Evolutionary conservation across 345 rosid species (phyloP), one percentile per base, ranked within the genome.

Genomic region (Ceriops decandra): DNA sequence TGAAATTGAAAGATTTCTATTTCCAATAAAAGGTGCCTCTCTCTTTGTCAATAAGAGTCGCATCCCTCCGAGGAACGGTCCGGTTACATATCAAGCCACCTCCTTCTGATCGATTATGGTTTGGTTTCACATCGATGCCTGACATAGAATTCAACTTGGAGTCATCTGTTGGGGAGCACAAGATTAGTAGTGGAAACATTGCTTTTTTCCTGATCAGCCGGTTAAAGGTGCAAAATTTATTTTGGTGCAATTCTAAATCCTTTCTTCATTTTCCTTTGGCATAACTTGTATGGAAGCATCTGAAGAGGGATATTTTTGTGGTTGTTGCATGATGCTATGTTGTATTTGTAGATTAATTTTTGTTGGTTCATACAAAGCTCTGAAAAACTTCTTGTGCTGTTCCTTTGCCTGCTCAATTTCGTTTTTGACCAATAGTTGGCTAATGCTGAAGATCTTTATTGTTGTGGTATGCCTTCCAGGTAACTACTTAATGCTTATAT

Each of bases 71-170:
- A 57, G 99, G 98, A 83, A 88, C 96, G 0, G 21, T 88, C 76
- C 85, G 90, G 65, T 76, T 92, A 54, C 90, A 84, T 72, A 74
- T 91, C 77, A 90, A 95, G 80, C 97, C 96, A 21, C 99, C 98
- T 67, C 99, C 99, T 49, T 91, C 98, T 4, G 96, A 95, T 84
- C 98, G 84, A 63, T 64, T 91, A 76, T 95, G 99, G 98, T 87
- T 79, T 80, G 86, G 96, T 75, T 95, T 90, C 83, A 87, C 90
- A 16, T 88, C 90, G 73, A 91, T 82, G 96, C 99, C 99, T 4
- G 89, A 90, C 53, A 83, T 95, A 77, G 87, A 88, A 49, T 86
- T 95, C 60, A 78, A 79, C 69, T 84, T 91, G 57, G 96, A 83
- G 75, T 87, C 98, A 58, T 83, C 90, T 24, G 80, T 95, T 77